These are phyloP conservation scores for Hysterangium stoloniferum DNA, from an alignment of 768 basidiomycete genomes.

Conservation along the genomic window DNA sequence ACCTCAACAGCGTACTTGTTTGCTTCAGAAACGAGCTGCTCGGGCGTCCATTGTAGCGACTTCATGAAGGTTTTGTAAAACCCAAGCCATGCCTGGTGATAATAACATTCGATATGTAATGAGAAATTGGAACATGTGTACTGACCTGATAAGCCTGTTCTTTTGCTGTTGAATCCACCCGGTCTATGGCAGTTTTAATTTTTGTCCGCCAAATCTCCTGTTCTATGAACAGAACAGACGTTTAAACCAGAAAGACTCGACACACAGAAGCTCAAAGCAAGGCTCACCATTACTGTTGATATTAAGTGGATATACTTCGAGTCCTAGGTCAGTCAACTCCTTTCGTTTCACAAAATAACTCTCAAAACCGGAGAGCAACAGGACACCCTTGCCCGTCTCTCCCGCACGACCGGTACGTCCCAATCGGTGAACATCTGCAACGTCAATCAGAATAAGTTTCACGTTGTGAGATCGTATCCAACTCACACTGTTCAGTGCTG, in stretches of 20 bases:
- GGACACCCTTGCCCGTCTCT: slow-evolving; percentile 37
- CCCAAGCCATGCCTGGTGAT: slow-evolving; percentile 38
- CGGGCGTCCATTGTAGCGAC: slow-evolving; percentile 30
- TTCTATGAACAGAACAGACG: no score
- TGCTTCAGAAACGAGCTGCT: slow-evolving; percentile 33
- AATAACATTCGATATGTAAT: background rate
- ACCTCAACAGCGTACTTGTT: slow-evolving; percentile 23
- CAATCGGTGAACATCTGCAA: slow-evolving; percentile 30
- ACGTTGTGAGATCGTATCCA: slow-evolving; percentile 11
- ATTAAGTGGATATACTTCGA: slow-evolving; percentile 29
- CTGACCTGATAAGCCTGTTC: slow-evolving; percentile 37
- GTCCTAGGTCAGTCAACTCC: slow-evolving; percentile 33
- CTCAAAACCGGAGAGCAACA: slow-evolving; percentile 49
- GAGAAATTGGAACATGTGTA: background rate
- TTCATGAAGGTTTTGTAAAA: slow-evolving; percentile 42
- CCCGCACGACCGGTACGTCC: slow-evolving; percentile 37
- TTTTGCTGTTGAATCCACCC: slow-evolving; percentile 34
- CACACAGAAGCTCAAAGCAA: no score
- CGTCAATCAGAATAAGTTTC: background rate
- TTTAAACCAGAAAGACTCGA: no score
- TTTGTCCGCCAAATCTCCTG: background rate
- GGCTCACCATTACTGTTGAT: no score
- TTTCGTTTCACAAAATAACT: slow-evolving; percentile 36
- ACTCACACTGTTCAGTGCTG: slow-evolving; percentile 28
- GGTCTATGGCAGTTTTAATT: slow-evolving; percentile 23